Evolutionary conservation across 176 grass and related monocot species (phyloP), one percentile per base, ranked within the genome.

Genomic region (Aegilops umbellulata): DNA sequence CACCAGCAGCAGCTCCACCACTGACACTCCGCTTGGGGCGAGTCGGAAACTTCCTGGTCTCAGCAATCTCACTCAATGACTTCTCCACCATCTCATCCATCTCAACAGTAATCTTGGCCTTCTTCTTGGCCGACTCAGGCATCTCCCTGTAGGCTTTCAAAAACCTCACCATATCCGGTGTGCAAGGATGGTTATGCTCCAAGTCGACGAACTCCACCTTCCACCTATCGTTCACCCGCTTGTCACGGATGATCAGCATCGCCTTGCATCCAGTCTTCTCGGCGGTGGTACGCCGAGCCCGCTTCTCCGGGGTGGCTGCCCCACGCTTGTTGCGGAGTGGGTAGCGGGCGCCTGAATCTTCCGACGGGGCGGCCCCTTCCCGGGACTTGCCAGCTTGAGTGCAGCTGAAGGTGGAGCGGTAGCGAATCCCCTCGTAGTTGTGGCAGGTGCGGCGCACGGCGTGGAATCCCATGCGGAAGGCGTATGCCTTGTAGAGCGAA

Each of bases 91-190:
- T 79, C 77, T 64, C 88, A 58, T 90, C 92, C 78, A 90, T 85
- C 60, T 88, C 92, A 71, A 86, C 68, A 0, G 78, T 90, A 76
- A 93, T 90, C 39, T 86, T 90, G 49, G 60, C 88, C 75, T 90
- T 90, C 80, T 89, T 88, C 73, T 90, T 94, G 38, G 85, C 86
- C 51, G 88, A 94, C 20, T 90, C 86, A 0, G 94, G 92, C 70
- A 97, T 84, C 19, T 97, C 94, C 66, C 92, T 85, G 13, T 94
- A 94, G 3, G 92, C 89, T 84, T 94, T 97, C 69, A 97, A 80
- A 71, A 97, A 97, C 62, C 94, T 90, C 27, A 92, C 88, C 94
- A 97, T 97, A 83, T 97, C 94, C 9, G 94, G 92, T 38, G 87
- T 83, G 58, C 90, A 94, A 0, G 86, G 90, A 69, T 97, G 94